Base-by-base conservation (phyloP, 2,329 filamentous ascomycete genomes). In the Colletotrichum abscissum region DNA sequence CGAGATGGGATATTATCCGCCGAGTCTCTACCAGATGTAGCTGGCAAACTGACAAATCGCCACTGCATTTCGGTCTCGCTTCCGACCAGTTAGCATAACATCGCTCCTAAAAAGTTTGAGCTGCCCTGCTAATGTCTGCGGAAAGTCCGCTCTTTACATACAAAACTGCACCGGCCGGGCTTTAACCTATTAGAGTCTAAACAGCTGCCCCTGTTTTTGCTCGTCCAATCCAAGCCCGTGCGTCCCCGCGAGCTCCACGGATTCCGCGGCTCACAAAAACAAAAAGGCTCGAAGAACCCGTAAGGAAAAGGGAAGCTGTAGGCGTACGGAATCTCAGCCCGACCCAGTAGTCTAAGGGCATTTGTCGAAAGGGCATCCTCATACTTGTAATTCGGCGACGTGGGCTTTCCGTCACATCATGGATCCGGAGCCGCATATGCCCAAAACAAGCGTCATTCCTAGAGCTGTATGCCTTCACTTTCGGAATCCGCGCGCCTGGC, bases 401-500 rank as follows among this genome's bases (percentile, higher is more conserved):
- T 42, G 35, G 33, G 22, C 16, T 28, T 42, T 42, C 38, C 19
- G 4, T 19, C 14, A 42, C 38, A 58, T 35, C 33, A 66, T 66
- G 63, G 63, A 66, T 30, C 63, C 54, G 42, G 62, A 60, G 62
- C 6, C 59, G 60, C 63, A 67, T 56, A 60, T 26, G 8, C 63
- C 68, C 16, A 71, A 62, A 33, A 71, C 68, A 55, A 67, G 63
- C 42, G 56, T 71, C 1, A 71, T 67, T 62, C 68, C 68, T 5
- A 71, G 68, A 71, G 68, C 68, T 42, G 68, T 71, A 71, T 54
- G 68, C 60, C 28, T 26, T 35, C 30, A 33, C 38, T 59, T n/a
- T 26, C 63, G 55, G 62, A 55, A 52, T 57, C 67, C 33, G n/a
- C 30, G n/a, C 30, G 8, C 42, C 56, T 55, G 22, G 19, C 28